Evolutionary conservation across 176 grass and related monocot species (phyloP).

Genomic region (Triticum monococcum): DNA sequence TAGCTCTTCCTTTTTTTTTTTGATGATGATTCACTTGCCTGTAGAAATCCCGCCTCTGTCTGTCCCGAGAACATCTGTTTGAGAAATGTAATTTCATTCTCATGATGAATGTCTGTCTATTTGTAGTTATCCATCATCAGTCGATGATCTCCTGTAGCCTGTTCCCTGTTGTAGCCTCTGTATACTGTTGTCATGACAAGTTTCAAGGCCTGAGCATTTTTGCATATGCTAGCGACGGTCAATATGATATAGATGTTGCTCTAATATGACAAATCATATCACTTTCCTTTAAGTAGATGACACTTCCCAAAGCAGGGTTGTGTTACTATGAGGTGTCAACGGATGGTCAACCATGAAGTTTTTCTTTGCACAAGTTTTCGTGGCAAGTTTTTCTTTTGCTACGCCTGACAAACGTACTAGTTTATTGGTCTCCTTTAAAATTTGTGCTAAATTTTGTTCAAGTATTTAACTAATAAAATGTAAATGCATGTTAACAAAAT

Average conservation of each 20-base stretch:
- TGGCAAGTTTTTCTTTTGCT: too few relatives aligned
- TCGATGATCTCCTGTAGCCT: slow-evolving; percentile 34
- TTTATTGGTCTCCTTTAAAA: too few relatives aligned
- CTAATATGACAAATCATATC: neutral
- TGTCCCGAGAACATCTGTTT: slow-evolving; percentile 14
- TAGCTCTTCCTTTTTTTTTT: slow-evolving; percentile 24
- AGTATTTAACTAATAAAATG: too few relatives aligned
- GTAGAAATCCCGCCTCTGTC: slow-evolving; percentile 8
- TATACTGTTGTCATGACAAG: slow-evolving; percentile 13
- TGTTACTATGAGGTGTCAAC: neutral
- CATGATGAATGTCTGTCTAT: slow-evolving; percentile 36
- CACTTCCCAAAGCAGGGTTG: neutral
- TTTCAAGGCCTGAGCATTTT: slow-evolving; percentile 42
- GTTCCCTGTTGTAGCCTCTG: slow-evolving; percentile 32
- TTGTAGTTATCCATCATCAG: neutral
- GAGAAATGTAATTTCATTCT: slow-evolving; percentile 13
- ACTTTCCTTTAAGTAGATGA: neutral
- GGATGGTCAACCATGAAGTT: neutral
- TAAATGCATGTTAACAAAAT: too few relatives aligned
- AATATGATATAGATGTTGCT: neutral
- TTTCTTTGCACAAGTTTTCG: neutral
- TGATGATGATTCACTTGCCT: slow-evolving; percentile 12
- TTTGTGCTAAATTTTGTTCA: too few relatives aligned
- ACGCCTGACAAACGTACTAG: too few relatives aligned
- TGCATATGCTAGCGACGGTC: slow-evolving; percentile 5